phyloP scores from a whole-genome alignment of 2,329 filamentous ascomycete genomes.

The Xylariaceae sp. region DNA sequence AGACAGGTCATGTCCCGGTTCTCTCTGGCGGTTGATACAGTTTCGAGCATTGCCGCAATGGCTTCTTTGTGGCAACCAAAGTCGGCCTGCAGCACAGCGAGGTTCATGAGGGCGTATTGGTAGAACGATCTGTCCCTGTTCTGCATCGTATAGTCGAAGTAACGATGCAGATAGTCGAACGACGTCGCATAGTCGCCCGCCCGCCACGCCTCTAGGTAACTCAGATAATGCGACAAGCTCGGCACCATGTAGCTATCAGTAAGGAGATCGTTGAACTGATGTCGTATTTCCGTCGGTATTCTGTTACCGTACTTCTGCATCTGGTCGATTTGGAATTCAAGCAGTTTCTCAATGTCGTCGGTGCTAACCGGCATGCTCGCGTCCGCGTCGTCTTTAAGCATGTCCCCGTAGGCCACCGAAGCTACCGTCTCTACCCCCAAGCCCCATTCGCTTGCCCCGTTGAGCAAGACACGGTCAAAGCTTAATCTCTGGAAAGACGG shows the following conservation, averaged over 20 bases:
- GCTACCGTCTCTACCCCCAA: slow-evolving; percentile 41
- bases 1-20: slow-evolving; percentile 88
- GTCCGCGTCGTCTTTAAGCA: slow-evolving; percentile 40
- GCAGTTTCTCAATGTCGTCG: slow-evolving; percentile 71
- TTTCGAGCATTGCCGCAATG: slow-evolving; percentile 89
- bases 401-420: slow-evolving; percentile 47
- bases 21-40: slow-evolving; percentile 88
- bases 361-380: slow-evolving; percentile 55
- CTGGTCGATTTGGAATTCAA: slow-evolving; percentile 84
- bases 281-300: slow-evolving; percentile 67
- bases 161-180: slow-evolving; percentile 86
- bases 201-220: slow-evolving; percentile 88
- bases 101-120: slow-evolving; percentile 89
- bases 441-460: slow-evolving; percentile 47
- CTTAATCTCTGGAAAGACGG: slow-evolving; percentile 51
- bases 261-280: slow-evolving; percentile 64
- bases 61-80: slow-evolving; percentile 90
- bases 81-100: slow-evolving; percentile 89
- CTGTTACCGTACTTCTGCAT: slow-evolving; percentile 79
- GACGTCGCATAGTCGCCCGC: slow-evolving; percentile 85
- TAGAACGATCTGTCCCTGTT: slow-evolving; percentile 79
- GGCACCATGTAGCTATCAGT: slow-evolving; percentile 63
- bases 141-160: slow-evolving; percentile 95
- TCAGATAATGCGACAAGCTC: slow-evolving; percentile 70
- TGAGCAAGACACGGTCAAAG: slow-evolving; percentile 52